Percentiles rank a stretch among this genome's conserved stretches.
Evolutionary conservation across 1,284 basidiomycete genomes (phyloP).

Genomic region (Porodaedalea pini): DNA sequence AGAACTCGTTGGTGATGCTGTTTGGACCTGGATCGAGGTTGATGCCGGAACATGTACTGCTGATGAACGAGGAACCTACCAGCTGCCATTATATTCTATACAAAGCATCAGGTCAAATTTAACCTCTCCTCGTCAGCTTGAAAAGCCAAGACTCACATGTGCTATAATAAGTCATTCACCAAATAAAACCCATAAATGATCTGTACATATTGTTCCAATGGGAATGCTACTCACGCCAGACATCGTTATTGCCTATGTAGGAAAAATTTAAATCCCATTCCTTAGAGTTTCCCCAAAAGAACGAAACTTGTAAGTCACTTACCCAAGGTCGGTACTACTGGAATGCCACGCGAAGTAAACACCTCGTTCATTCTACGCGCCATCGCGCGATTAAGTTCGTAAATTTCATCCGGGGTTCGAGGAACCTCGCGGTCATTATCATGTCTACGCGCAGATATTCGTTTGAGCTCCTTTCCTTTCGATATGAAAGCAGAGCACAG

Average conservation of each 20-base stretch:
- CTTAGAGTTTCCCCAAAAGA: no score
- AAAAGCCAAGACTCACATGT: conserved; percentile 46
- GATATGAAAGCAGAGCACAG: not conserved
- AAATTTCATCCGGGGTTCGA: conserved; percentile 80
- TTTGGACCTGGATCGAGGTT: conserved; percentile 63
- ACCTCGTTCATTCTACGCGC: conserved; percentile 67
- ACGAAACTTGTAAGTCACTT: conserved; percentile 23
- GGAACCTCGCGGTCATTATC: conserved; percentile 83
- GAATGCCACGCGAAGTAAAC: conserved; percentile 68
- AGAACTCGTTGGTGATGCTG: conserved; percentile 71
- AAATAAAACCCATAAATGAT: conserved; percentile 7
- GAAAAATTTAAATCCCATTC: no score
- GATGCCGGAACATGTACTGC: not conserved
- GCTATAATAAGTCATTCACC: conserved; percentile 38
- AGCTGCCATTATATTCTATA: conserved; percentile 65
- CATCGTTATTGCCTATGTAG: conserved; percentile 74
- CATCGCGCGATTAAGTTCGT: conserved; percentile 68
- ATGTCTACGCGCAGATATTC: conserved; percentile 50
- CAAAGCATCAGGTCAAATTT: not conserved
- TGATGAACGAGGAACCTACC: conserved; percentile 35
- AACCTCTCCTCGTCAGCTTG: conserved; percentile 2
- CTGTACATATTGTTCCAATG: conserved; percentile 15
- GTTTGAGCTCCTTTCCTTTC: not conserved
- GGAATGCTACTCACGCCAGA: conserved; percentile 64
- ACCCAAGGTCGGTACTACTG: conserved; percentile 84